Base-by-base conservation (phyloP, 1,284 basidiomycete genomes). In the Tylopilus sp. region DNA sequence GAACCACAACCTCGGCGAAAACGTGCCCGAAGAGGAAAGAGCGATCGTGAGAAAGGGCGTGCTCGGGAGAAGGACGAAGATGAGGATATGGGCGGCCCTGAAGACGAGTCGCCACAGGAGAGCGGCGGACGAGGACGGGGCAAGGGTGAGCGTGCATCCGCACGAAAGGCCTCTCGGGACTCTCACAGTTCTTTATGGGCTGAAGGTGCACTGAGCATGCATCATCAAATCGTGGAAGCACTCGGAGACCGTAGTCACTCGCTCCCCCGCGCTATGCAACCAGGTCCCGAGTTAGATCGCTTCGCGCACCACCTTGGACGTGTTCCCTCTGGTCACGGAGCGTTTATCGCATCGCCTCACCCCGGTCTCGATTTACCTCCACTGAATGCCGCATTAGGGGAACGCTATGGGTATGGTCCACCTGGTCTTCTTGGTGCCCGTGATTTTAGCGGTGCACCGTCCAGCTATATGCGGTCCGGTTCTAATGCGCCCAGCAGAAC, bases 401-500 rank as follows among this genome's bases (percentile, higher is more conserved):
- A 60, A 41, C 60, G 59, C 46, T 60, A 66, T 44, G 71, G 59
- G 40, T 65, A 69, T 43, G 63, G 63, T 44, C 64, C 64, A 44
- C 64, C 67, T 48, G 52, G 63, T 36, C 65, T 71, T 43, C 63
- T 71, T 29, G 59, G 58, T 46, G 47, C 51, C 30, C 67, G 59
- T 52, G 61, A 58, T 63, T 64, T 60, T 49, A 49, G 59, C 56
- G 60, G 64, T 54, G 60, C 67, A 50, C 61, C 54, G 28, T 70
- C 79, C 48, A 77, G 77, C 59, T 83, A 84, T 62, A 71, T 80
- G 53, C 75, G 81, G 56, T 77, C 80, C 40, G 74, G 78, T 49
- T 80, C 78, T 45, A 72, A 74, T 58, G 76, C 77, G 28, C 84
- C 84, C 7, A 85, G 81, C 65, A 71, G 84, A 57, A 83, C 82